Evolutionary conservation across 306 rosid genomes (phyloP), one percentile per base, ranked within the genome.

Genomic region (Prunus campanulata): DNA sequence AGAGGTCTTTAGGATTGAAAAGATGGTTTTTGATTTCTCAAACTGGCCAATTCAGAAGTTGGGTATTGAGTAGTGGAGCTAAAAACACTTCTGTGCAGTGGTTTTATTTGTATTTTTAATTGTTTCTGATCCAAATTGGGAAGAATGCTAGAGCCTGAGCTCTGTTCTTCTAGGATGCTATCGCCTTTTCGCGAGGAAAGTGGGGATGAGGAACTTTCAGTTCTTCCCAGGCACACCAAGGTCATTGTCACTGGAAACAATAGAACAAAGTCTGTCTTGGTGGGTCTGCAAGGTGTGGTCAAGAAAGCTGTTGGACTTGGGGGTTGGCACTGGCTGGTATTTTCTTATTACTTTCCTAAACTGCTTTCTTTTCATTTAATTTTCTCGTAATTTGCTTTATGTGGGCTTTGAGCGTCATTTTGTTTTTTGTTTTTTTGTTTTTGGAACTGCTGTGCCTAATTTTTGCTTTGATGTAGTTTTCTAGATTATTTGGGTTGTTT

Each of bases 261-360:
- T 54, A 82, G 93, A 78, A 90, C 93, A 1, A 89, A 89, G 83
- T 90, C 93, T 18, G 91, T 90, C 12, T 80, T 90, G 86, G 88
- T 90, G 77, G 93, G 93, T 54, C 86, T 90, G 76, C 93, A 90
- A 80, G 93, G 93, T 44, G 93, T 90, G 68, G 93, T 90, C 68
- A 90, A 90, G 87, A 90, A 90, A 75, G 93, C 91, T 80, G 93
- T 90, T 48, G 93, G 93, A 15, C 88, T 90, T 42, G 93, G 93
- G 66, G 93, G 93, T 15, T 90, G 93, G 93, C 93, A 90, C 71
- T 90, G 93, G 93, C 93, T 90, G 93, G 93, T 90, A 90, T 29
- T 24, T 54, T 67, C 62, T 56, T 66, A 75, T 29, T 64, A 52
- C 63, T 39, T 52, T 66, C 27, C 10, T 54, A 2, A 16, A 14